A percentile compares a stretch with the other conserved stretches of the same genome.
Evolutionary conservation across 2,329 filamentous ascomycete species (phyloP).

Genomic region (Teratosphaeria epicoccoides): DNA sequence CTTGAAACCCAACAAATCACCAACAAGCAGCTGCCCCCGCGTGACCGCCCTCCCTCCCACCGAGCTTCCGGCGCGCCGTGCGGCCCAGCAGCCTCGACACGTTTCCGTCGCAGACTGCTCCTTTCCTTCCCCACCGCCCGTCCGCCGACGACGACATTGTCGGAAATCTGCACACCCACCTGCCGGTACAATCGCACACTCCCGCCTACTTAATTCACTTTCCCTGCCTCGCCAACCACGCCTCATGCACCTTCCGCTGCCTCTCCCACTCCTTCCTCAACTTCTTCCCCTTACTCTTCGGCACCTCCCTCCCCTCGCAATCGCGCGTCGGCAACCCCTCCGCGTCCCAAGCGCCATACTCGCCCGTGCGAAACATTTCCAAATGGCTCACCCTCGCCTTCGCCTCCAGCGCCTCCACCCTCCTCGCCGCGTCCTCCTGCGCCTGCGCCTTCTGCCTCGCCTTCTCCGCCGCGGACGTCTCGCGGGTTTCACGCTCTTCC

Average conservation of each 20-base stretch:
- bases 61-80: too few species aligned
- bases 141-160: too few species aligned
- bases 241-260: constrained; percentile 76
- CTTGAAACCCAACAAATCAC: too few species aligned
- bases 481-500: constrained; percentile 42
- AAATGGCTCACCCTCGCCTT: constrained; percentile 47
- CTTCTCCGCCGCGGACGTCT: constrained; percentile 46
- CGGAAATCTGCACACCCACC: too few species aligned
- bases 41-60: too few species aligned
- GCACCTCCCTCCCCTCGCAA: constrained; percentile 65
- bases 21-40: too few species aligned
- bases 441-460: constrained; percentile 42
- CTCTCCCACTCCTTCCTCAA: constrained; percentile 80
- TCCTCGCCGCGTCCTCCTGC: constrained; percentile 38
- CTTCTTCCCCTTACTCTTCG: constrained; percentile 72
- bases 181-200: too few species aligned
- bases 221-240: constrained; percentile 33
- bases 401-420: constrained; percentile 36
- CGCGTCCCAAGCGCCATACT: constrained; percentile 70
- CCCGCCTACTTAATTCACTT: background rate
- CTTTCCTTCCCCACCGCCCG: too few species aligned
- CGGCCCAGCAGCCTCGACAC: too few species aligned
- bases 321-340: constrained; percentile 71
- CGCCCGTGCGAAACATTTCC: constrained; percentile 48
- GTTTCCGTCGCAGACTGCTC: too few species aligned